Evolutionary conservation across 2,329 filamentous ascomycete genomes (phyloP), one percentile per base, ranked within the genome.

Genomic region (Phyllosticta capitalensis): DNA sequence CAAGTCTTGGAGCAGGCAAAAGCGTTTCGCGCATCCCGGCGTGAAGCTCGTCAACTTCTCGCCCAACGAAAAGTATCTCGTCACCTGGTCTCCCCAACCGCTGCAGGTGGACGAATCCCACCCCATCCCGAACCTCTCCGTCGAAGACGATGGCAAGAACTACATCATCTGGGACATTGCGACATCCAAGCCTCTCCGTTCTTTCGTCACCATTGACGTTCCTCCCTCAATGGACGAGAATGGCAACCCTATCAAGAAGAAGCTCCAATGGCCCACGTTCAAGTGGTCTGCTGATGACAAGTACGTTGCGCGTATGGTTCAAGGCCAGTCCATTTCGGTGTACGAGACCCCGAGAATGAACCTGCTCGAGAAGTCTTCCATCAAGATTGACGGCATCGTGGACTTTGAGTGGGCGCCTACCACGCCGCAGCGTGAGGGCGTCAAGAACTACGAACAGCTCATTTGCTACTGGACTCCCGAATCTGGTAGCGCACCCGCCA

Each of bases 401-500:
- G 94, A 99, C 76, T 99, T 99, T 71, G 94, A 99, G 74, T 99
- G 94, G 94, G 90, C 91, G 0, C 94, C 94, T 17, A 84, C 90
- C 19, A 89, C 84, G 12, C 85, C 89, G 10, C 84, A 85, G 70
- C 86, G 92, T 62, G 91, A 96, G 1, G 86, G 90, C 58, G 76
- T 95, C 75, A 96, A 95, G 82, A 84, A 80, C 5, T 95, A 96
- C 74, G 94, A 99, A 78, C 94, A 97, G 74, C 83, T 99, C 5
- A 86, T 99, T 76, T 95, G 89, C 79, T 99, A 92, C 84, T 99
- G 94, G 94, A 97, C 94, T 21, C 94, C 94, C 54, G 94, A 99
- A 75, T 90, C 97, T 64, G 92, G 92, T 71, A 96, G 90, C 81
- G 97, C 96, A 77, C 95, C 94, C 50, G 94, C 94, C 68, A 95